These are phyloP conservation scores for Babesia bigemina DNA, from an alignment of 169 alveolate species.

Conservation along the genomic window DNA sequence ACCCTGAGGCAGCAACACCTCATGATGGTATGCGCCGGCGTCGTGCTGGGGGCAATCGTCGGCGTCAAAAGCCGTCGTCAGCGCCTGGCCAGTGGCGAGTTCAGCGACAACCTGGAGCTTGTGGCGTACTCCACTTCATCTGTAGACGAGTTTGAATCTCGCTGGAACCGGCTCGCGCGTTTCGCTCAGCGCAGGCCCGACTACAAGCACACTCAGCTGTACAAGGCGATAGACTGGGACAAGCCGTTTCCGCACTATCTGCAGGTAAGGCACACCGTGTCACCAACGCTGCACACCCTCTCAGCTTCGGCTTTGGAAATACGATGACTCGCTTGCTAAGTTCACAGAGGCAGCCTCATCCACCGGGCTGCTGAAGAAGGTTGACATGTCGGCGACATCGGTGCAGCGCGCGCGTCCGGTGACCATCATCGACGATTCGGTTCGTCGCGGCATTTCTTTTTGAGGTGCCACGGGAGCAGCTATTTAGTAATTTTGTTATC, in stretches of 20 bases:
- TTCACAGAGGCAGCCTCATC: constrained; percentile 15
- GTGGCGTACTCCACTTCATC: constrained; percentile 68
- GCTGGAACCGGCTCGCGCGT: constrained; percentile 67
- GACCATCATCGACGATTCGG: constrained; percentile 56
- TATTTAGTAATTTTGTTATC: background rate
- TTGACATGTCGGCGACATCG: constrained; percentile 41
- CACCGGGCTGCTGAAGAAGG: constrained; percentile 31
- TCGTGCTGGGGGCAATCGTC: constrained; percentile 69
- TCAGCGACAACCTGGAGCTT: constrained; percentile 72
- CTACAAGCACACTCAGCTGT: constrained; percentile 72
- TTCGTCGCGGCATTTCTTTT: constrained; percentile 55
- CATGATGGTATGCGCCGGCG: constrained; percentile 72
- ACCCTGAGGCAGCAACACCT: constrained; percentile 76
- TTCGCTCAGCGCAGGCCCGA: constrained; percentile 70
- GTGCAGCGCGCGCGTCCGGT: constrained; percentile 37
- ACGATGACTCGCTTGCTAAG: constrained; percentile 32
- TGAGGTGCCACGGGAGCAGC: background rate
- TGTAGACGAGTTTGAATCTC: constrained; percentile 61
- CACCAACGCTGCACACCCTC: background rate
- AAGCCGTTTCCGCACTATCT: constrained; percentile 68
- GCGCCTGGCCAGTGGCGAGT: constrained; percentile 70
- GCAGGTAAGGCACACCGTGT: constrained; percentile 48
- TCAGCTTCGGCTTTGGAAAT: constrained; percentile 64
- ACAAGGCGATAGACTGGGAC: constrained; percentile 71
- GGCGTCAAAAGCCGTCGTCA: constrained; percentile 57